A percentile compares a stretch with the other conserved stretches of the same genome.
These are phyloP conservation scores for Penicillium simplicissimum DNA, from an alignment of 495 filamentous ascomycete genomes.

Conservation along the genomic window DNA sequence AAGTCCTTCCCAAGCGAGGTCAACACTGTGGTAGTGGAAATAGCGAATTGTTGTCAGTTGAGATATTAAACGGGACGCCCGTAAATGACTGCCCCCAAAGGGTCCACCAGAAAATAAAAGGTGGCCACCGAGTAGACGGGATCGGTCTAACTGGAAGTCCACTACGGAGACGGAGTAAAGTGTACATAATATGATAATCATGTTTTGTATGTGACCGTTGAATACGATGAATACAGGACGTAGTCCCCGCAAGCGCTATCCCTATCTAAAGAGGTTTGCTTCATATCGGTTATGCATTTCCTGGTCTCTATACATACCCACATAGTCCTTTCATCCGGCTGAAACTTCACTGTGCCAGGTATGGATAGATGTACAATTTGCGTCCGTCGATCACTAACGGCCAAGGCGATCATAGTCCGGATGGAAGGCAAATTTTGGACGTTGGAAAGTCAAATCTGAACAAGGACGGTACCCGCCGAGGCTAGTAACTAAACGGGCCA, in stretches of 20 bases:
- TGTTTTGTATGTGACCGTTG: not conserved
- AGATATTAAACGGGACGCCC: constrained; percentile 30
- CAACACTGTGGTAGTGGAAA: constrained; percentile 25
- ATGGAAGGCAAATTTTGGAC: constrained; percentile 17
- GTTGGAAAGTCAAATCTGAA: constrained; percentile 22
- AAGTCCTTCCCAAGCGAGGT: constrained; percentile 12
- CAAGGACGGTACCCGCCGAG: not conserved
- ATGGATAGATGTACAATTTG: not conserved
- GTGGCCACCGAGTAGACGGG: constrained; percentile 10
- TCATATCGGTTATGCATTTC: not conserved
- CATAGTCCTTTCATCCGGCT: not conserved
- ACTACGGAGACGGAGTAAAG: not conserved
- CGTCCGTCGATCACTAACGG: not conserved
- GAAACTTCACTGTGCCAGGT: not conserved
- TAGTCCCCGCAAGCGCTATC: not conserved
- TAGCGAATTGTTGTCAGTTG: constrained; percentile 17
- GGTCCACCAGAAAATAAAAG: constrained; percentile 28
- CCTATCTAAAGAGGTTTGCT: not conserved
- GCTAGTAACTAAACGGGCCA: constrained; percentile 7
- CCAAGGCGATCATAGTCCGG: not conserved
- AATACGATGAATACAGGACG: not conserved
- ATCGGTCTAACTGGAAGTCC: not conserved
- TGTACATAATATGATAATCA: not conserved
- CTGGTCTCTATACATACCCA: not conserved
- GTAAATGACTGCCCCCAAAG: constrained; percentile 11